Base-by-base conservation (phyloP, 129 eudicot genomes). In the Sambucus nigra region DNA sequence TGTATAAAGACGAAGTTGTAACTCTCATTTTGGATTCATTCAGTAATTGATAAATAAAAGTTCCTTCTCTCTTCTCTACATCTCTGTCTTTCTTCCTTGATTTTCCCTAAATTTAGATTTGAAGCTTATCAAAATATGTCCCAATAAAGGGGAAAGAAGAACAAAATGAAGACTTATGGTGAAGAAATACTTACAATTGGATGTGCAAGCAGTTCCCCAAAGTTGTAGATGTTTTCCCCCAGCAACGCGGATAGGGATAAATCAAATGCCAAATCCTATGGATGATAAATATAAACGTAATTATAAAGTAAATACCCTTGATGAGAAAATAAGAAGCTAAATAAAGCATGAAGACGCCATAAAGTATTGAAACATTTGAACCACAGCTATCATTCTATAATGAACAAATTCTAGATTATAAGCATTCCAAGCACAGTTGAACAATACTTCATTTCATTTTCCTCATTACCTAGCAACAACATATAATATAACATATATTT, bases 201-300 rank as follows among this genome's bases (percentile, higher is more conserved):
- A 69, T 88, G 95, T 0, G 97, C 93, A 68, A 88, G 97, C 53
- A 88, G 78, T 67, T 88, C 97, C 21, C 97, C 97, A 32, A 88
- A 88, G 79, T 84, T 88, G 93, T 84, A 84, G 55, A 88, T 84
- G 84, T 88, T 88, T 18, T 88, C 97, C 24, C 95, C 97, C 73
- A 88, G 67, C 71, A 88, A 64, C 19, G 97, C 97, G 50, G 95
- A 84, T 22, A 88, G 77, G 4, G 97, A 88, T 42, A 88, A 59
- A 73, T 88, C 97, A 71, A 78, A 88, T 8, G 97, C 97, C 77
- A 88, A 72, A 69, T 84, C 97, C 97, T 88, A 49, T 32, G 41
- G 60, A 25, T 16, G 15, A 19, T 14, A 52, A 57, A 48, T 27
- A 6, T 3, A 14, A 42, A 42, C 3, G 28, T 22, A 16, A 27